These are phyloP conservation scores for Trichocladium uniseriatum DNA, from an alignment of 495 filamentous ascomycete genomes.

Conservation along the genomic window DNA sequence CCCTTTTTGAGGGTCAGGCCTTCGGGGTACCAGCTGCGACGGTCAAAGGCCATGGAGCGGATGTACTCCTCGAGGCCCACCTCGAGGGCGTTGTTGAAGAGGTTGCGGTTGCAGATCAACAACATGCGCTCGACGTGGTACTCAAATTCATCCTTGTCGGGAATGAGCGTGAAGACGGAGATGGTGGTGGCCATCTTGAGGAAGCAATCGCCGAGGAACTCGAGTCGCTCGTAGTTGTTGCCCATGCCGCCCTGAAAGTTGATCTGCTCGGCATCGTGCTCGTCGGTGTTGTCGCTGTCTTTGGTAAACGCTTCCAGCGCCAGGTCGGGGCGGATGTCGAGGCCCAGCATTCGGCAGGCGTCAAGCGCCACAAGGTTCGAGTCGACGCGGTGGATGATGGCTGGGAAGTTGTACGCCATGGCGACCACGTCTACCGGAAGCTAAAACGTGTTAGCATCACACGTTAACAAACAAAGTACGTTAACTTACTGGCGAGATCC, in stretches of 20 bases:
- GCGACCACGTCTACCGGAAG: conserved; percentile 55
- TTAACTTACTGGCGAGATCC: conserved; percentile 61
- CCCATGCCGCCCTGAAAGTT: conserved; percentile 87
- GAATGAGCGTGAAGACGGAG: conserved; percentile 63
- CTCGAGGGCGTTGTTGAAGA: conserved; percentile 65
- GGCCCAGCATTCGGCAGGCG: conserved; percentile 43
- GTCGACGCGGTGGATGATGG: conserved; percentile 76
- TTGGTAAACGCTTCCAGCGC: conserved; percentile 92
- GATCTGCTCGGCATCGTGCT: conserved; percentile 59
- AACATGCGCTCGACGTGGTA: conserved; percentile 88
- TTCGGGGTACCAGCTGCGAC: conserved; percentile 74
- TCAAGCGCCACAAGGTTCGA: conserved; percentile 74
- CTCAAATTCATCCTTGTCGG: conserved; percentile 73
- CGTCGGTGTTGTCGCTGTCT: conserved; percentile 83
- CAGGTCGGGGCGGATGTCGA: conserved; percentile 51
- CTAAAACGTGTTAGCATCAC: conserved; percentile 33
- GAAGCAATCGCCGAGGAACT: conserved; percentile 90
- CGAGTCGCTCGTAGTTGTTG: conserved; percentile 89
- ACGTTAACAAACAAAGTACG: not conserved
- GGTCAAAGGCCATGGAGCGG: conserved; percentile 71
- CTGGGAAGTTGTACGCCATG: conserved; percentile 66
- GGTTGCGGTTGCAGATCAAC: conserved; percentile 84
- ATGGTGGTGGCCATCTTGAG: conserved; percentile 95
- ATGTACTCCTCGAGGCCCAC: conserved; percentile 67
- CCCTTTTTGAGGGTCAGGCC: conserved; percentile 51